These are phyloP conservation scores for Aspergillus quadricinctus DNA, from an alignment of 2,329 filamentous ascomycete species.

Conservation along the genomic window DNA sequence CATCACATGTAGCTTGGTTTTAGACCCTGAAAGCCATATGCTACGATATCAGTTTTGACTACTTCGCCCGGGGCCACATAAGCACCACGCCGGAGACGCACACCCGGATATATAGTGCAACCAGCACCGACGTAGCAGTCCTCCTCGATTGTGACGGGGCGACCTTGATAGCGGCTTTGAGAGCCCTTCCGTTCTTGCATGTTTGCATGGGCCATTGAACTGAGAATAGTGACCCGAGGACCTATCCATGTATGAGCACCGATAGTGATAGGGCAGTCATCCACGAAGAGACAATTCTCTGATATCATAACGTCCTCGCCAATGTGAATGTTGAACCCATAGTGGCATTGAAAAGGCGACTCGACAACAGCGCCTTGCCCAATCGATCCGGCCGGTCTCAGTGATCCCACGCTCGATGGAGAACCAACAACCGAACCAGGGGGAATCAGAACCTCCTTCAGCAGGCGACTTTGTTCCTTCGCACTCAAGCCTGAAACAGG, in stretches of 20 bases:
- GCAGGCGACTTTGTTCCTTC: slow-evolving; percentile 37
- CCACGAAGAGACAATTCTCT: slow-evolving; percentile 77
- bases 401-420: slow-evolving; percentile 52
- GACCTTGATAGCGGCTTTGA: slow-evolving; percentile 66
- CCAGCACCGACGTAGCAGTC: slow-evolving; percentile 63
- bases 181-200: slow-evolving; percentile 69
- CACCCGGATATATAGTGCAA: slow-evolving; percentile 53
- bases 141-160: slow-evolving; percentile 69
- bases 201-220: slow-evolving; percentile 67
- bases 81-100: slow-evolving; percentile 38
- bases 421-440: slow-evolving; percentile 34
- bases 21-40: slow-evolving; percentile 39
- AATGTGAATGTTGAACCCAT: slow-evolving; percentile 90
- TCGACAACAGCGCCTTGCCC: slow-evolving; percentile 77
- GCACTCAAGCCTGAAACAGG: slow-evolving; percentile 66
- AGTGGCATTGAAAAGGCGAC: slow-evolving; percentile 86
- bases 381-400: slow-evolving; percentile 55
- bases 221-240: slow-evolving; percentile 82
- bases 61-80: slow-evolving; percentile 45
- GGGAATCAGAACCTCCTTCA: slow-evolving; percentile 37
- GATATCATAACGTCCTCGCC: slow-evolving; percentile 81
- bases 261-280: slow-evolving; percentile 78
- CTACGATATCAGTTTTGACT: slow-evolving; percentile 40
- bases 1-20: slow-evolving; percentile 40
- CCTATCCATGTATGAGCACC: slow-evolving; percentile 67